phyloP scores from a whole-genome alignment of 805 yeast species.

The Saturnispora silvae region DNA sequence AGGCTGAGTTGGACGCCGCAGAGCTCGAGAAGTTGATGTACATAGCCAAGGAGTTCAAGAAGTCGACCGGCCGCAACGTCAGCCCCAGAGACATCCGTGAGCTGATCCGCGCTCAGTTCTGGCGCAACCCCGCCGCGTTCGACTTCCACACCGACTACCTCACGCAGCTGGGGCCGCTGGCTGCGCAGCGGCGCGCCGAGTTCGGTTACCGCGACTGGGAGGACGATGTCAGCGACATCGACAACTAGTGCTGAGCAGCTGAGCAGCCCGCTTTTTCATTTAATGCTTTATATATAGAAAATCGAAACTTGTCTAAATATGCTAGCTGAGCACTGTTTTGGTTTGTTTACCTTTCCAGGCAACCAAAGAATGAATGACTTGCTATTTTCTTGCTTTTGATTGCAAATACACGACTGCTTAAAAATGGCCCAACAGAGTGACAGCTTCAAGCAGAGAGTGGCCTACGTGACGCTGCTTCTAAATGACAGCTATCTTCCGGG shows the following conservation, averaged over 20 bases:
- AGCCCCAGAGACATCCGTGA: slow-evolving; percentile 46
- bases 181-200: slow-evolving; percentile 7
- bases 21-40: slow-evolving; percentile 62
- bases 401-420: too few relatives aligned
- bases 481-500: slow-evolving; percentile 30
- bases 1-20: slow-evolving; percentile 50
- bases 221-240: background rate
- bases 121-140: slow-evolving; percentile 44
- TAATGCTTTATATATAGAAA: too few relatives aligned
- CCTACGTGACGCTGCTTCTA: slow-evolving; percentile 27
- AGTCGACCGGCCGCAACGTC: slow-evolving; percentile 40
- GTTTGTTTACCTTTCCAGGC: too few relatives aligned
- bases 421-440: background rate
- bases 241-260: too few relatives aligned
- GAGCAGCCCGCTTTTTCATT: too few relatives aligned
- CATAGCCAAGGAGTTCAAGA: slow-evolving; percentile 51
- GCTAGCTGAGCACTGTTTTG: slow-evolving; percentile 2
- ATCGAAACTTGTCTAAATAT: too few relatives aligned
- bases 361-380: background rate
- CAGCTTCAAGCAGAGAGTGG: slow-evolving; percentile 8
- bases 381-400: background rate
- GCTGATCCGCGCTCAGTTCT: slow-evolving; percentile 41
- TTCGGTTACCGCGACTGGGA: slow-evolving; percentile 2
- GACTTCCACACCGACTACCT: slow-evolving; percentile 42
- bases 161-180: slow-evolving; percentile 31